Evolutionary conservation across 2,329 filamentous ascomycete species (phyloP).

Genomic region (Arthrobotrys megalospora): DNA sequence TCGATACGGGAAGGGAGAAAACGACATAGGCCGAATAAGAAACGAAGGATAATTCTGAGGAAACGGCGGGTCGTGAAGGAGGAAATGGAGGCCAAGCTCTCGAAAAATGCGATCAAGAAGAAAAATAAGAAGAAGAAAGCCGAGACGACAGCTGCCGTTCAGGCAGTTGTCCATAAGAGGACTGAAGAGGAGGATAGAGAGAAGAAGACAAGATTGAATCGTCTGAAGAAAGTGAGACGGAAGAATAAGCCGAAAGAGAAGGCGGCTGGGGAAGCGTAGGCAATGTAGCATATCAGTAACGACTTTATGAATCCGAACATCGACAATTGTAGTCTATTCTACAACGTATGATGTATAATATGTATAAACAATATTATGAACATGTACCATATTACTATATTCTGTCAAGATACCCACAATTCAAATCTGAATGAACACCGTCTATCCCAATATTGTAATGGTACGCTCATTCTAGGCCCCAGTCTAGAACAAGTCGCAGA

Average conservation of each 20-base stretch:
- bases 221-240: conserved; percentile 49
- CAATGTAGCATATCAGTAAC: not conserved
- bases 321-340: not conserved
- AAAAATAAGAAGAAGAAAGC: conserved; percentile 45
- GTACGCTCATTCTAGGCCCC: too few relatives aligned
- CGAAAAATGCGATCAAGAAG: conserved; percentile 51
- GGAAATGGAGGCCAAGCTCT: conserved; percentile 23
- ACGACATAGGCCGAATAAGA: conserved; percentile 47
- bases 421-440: too few relatives aligned
- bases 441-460: too few relatives aligned
- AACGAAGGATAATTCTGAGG: conserved; percentile 40
- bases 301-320: not conserved
- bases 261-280: not conserved
- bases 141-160: conserved; percentile 23
- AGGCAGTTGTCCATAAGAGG: conserved; percentile 41
- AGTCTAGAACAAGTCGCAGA: too few relatives aligned
- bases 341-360: too few relatives aligned
- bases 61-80: conserved; percentile 18
- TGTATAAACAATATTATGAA: not conserved
- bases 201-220: conserved; percentile 55
- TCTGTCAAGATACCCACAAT: too few relatives aligned
- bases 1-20: conserved; percentile 8
- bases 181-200: conserved; percentile 53
- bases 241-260: conserved; percentile 42
- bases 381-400: not conserved